These are phyloP conservation scores for Saccharomyces mikatae DNA, from an alignment of 805 yeast species.

Conservation along the genomic window DNA sequence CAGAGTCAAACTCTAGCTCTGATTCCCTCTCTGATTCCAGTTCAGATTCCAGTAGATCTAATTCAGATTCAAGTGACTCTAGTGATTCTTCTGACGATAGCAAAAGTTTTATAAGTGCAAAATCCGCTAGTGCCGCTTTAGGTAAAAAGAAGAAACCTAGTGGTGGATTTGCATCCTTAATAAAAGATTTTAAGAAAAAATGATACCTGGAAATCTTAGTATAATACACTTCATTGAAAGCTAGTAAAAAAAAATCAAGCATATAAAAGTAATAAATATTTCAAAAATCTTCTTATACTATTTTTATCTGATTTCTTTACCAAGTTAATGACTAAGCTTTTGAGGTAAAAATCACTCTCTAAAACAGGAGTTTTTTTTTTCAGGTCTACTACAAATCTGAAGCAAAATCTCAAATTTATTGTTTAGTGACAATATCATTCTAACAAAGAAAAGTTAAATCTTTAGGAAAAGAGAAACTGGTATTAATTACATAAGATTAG, in stretches of 20 bases:
- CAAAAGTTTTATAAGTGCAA: slow-evolving; percentile 36
- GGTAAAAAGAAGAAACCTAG: slow-evolving; percentile 28
- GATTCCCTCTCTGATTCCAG: slow-evolving; percentile 13
- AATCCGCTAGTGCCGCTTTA: slow-evolving; percentile 36
- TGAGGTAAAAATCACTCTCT: neutral
- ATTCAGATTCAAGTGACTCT: slow-evolving; percentile 11
- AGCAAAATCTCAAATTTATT: neutral
- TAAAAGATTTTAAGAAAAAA: slow-evolving; percentile 37
- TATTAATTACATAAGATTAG: neutral
- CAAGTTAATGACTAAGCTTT: neutral
- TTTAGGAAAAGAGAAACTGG: neutral
- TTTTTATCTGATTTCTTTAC: neutral
- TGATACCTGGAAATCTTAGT: neutral
- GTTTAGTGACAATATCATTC: neutral
- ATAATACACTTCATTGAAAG: neutral
- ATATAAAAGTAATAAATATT: neutral
- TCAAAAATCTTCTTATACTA: neutral
- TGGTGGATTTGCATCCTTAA: slow-evolving; percentile 41
- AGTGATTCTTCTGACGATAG: slow-evolving; percentile 20
- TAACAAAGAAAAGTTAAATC: neutral
- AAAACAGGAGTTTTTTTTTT: no score
- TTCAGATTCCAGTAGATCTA: slow-evolving; percentile 6
- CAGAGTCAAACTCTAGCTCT: slow-evolving; percentile 16
- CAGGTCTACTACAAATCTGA: no score
- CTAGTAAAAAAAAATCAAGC: neutral